Percentiles rank a stretch among this genome's conserved stretches.
phyloP scores from a whole-genome alignment of 2,329 filamentous ascomycete genomes.

The Apiospora phragmitis region DNA sequence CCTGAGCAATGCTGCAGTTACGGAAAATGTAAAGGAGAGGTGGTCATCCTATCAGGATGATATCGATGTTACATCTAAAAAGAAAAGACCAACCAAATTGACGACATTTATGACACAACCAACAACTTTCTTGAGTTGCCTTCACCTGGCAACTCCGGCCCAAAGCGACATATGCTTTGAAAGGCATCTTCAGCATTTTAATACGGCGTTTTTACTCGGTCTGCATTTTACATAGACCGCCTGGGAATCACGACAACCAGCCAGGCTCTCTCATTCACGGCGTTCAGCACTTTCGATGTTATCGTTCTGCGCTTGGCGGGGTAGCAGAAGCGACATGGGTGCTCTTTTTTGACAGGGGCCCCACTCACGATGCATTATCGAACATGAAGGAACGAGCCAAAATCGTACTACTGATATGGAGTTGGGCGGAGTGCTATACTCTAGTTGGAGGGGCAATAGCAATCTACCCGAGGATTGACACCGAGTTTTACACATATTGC shows the following conservation, averaged over 20 bases:
- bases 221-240: not conserved
- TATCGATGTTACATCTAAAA: not conserved
- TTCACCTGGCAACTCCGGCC: not conserved
- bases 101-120: not conserved
- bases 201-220: not conserved
- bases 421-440: not conserved
- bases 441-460: constrained; percentile 1
- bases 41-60: constrained; percentile 13
- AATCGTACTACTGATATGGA: not conserved
- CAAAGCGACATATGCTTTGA: not conserved
- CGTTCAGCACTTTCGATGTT: not conserved
- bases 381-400: not conserved
- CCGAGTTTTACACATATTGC: not conserved
- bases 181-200: not conserved
- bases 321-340: not conserved
- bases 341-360: not conserved
- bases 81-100: not conserved
- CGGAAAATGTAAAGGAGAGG: constrained; percentile 14
- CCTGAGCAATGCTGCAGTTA: constrained; percentile 17
- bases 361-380: not conserved
- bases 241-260: not conserved
- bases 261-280: not conserved
- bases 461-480: constrained; percentile 6
- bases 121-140: not conserved
- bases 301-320: not conserved